Base-by-base conservation (phyloP, 441 rosid species). In the Jatropha multifida region DNA sequence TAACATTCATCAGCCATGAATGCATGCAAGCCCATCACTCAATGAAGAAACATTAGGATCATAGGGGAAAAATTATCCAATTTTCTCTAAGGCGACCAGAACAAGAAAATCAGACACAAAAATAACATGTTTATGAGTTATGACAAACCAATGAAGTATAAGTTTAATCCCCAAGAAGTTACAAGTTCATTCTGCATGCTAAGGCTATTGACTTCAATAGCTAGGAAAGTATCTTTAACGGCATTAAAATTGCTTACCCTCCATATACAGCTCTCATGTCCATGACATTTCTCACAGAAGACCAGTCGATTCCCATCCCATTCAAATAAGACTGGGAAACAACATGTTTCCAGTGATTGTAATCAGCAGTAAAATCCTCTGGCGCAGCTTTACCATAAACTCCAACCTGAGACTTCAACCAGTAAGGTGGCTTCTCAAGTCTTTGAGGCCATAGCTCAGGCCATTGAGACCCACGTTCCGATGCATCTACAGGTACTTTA, bases 191-290 rank as follows among this genome's bases (percentile, higher is more conserved):
- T 26, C 55, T 58, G 27, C 32, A 58, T 58, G 11, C 5, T 12
- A 44, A 58, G 32, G 32, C 23, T 7, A 65, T 23, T 41, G 18
- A 26, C 49, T 40, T 7, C 13, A 4, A 18, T 10, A 17, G 26
- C 49, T 40, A 65, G 41, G 10, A 10, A 65, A 42, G 13, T 49
- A 76, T 23, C 13, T 42, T 48, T 9, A 48, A 62, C 18, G 5
- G 15, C 18, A 55, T 41, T 13, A 18, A 72, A 23, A 37, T 61
- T 52, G 78, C 88, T 88, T 88, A 93, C 97, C 99, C 98, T 88
- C 98, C 98, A 76, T 95, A 95, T 77, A 90, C 84, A 69, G 99
- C 83, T 88, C 91, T 88, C 99, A 95, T 93, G 92, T 93, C 98
- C 97, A 95, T 95, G 74, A 86, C 91, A 83, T 90, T 92, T 82